phyloP scores from a whole-genome alignment of 1,139 yeast genomes.

The Magnusiomyces clavatus region DNA sequence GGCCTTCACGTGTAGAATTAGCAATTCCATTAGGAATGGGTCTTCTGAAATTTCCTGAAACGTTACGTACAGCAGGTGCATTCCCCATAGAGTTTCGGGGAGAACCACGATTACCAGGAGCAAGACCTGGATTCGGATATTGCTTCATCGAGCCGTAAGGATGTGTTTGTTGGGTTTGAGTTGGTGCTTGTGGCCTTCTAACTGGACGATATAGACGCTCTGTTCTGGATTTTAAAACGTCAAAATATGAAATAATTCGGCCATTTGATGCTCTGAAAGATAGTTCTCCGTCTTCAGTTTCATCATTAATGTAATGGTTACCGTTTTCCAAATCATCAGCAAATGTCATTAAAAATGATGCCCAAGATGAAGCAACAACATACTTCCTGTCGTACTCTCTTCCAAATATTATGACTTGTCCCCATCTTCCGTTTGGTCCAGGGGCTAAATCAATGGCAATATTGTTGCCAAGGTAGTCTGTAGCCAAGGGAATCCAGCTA shows the following conservation, averaged over 20 bases:
- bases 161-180: slow-evolving; percentile 1
- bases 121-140: slow-evolving; percentile 4
- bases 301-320: slow-evolving; percentile 57
- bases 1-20: background rate
- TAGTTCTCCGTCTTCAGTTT: slow-evolving; percentile 58
- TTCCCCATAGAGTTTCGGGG: slow-evolving; percentile 6
- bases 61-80: slow-evolving; percentile 7
- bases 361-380: slow-evolving; percentile 75
- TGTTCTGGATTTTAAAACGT: slow-evolving; percentile 47
- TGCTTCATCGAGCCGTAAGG: slow-evolving; percentile 1
- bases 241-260: slow-evolving; percentile 46
- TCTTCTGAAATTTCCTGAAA: slow-evolving; percentile 7
- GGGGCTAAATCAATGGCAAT: slow-evolving; percentile 87
- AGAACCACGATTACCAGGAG: background rate
- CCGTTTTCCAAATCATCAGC: slow-evolving; percentile 81
- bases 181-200: slow-evolving; percentile 4
- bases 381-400: slow-evolving; percentile 82
- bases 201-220: slow-evolving; percentile 24
- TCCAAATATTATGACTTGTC: slow-evolving; percentile 83
- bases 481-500: slow-evolving; percentile 83
- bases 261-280: slow-evolving; percentile 52
- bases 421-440: slow-evolving; percentile 63
- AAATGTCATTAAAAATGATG: slow-evolving; percentile 68
- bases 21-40: no score
- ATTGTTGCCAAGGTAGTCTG: slow-evolving; percentile 85